Conservation (phyloP, 805 yeast species). For the Candida silvatica region DNA sequence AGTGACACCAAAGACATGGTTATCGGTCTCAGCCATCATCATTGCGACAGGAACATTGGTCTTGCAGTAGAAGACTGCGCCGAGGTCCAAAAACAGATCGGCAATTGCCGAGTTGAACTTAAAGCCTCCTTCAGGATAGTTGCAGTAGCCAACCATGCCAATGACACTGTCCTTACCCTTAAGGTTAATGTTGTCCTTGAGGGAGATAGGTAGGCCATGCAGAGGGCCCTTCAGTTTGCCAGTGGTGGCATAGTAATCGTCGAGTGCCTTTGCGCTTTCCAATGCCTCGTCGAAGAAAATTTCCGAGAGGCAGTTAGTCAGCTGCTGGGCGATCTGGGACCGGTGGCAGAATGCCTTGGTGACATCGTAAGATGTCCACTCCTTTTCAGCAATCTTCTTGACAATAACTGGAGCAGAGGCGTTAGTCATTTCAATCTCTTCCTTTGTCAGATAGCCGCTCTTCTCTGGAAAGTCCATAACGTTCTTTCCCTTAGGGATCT, state of each 20-base stretch:
- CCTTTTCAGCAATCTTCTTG: constrained; percentile 14
- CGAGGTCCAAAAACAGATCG: constrained; percentile 29
- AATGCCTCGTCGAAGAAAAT: constrained; percentile 55
- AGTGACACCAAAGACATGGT: constrained; percentile 42
- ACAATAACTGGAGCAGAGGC: constrained; percentile 8
- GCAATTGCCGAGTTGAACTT: constrained; percentile 30
- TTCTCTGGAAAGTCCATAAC: constrained; percentile 30
- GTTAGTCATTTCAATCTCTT: constrained; percentile 30
- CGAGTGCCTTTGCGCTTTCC: constrained; percentile 43
- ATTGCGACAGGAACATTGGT: constrained; percentile 50
- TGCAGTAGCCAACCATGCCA: constrained; percentile 32
- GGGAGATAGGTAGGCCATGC: constrained; percentile 49
- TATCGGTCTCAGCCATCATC: constrained; percentile 49
- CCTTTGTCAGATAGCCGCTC: constrained; percentile 27
- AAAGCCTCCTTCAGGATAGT: constrained; percentile 23
- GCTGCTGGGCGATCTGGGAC: constrained; percentile 49
- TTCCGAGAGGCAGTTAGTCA: constrained; percentile 32
- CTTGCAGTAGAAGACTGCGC: constrained; percentile 46
- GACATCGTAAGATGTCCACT: constrained; percentile 36
- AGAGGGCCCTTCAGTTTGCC: constrained; percentile 52
- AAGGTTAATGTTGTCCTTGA: constrained; percentile 36
- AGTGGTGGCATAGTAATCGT: constrained; percentile 34
- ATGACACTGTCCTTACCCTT: constrained; percentile 39
- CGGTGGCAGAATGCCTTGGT: constrained; percentile 49
- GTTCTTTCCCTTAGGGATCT: constrained; percentile 28